Conservation (phyloP, 768 basidiomycete genomes). For the Serendipita sp. region DNA sequence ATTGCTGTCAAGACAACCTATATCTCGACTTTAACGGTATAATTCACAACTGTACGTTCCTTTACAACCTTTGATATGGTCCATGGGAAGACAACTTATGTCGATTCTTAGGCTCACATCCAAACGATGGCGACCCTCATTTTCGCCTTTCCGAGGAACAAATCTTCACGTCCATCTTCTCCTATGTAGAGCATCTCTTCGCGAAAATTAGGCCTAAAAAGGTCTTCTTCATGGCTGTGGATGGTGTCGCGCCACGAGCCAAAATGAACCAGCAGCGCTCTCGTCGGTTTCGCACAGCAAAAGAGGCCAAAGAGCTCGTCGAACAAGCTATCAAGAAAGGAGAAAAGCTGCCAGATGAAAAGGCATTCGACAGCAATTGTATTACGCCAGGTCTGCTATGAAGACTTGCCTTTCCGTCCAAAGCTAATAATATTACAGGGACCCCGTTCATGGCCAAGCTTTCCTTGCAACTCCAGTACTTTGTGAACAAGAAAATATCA, state of each 20-base stretch:
- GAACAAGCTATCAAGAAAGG: slow-evolving; percentile 81
- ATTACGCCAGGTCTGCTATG: slow-evolving; percentile 76
- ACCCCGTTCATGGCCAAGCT: slow-evolving; percentile 90
- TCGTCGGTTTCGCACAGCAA: slow-evolving; percentile 84
- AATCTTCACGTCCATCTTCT: slow-evolving; percentile 92
- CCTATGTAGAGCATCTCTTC: slow-evolving; percentile 94
- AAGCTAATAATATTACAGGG: slow-evolving; percentile 28
- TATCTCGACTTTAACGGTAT: slow-evolving; percentile 93
- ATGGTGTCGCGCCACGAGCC: slow-evolving; percentile 90
- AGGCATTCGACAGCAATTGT: slow-evolving; percentile 96
- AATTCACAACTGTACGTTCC: slow-evolving; percentile 55
- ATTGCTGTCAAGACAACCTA: slow-evolving; percentile 46
- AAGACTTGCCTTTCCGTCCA: neutral
- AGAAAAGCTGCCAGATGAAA: slow-evolving; percentile 80
- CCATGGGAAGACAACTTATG: neutral
- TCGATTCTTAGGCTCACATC: slow-evolving; percentile 58
- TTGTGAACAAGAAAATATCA: slow-evolving; percentile 93
- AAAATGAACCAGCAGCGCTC: slow-evolving; percentile 99
- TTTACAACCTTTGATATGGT: neutral
- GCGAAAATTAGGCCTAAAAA: slow-evolving; percentile 96
- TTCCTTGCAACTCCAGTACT: slow-evolving; percentile 87
- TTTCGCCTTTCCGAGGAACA: slow-evolving; percentile 93
- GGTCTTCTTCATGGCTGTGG: slow-evolving; percentile 96
- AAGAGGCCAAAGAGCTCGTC: slow-evolving; percentile 72
- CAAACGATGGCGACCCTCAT: slow-evolving; percentile 90